Evolutionary conservation across 495 filamentous ascomycete genomes (phyloP), one percentile per base, ranked within the genome.

Genomic region (Clohesyomyces aquaticus): DNA sequence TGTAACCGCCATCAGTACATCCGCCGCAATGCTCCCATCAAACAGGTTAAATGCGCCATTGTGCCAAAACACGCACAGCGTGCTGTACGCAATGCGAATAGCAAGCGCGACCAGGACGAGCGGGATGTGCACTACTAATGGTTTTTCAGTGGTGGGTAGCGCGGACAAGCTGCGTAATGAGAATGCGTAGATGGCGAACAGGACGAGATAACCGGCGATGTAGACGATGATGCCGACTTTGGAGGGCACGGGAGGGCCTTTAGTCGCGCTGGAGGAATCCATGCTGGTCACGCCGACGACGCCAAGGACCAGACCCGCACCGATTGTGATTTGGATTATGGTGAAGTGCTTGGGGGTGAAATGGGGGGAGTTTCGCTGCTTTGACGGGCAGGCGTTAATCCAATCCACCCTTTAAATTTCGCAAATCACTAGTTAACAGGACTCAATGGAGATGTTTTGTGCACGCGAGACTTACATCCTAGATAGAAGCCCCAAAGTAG

Each of bases 221-320:
- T 49, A 49, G 46, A 49, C 21, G 21, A 49, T 25, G 3, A 49
- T 25, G 3, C 46, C 46, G 16, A 22, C 46, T 22, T 49, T 49
- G 46, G 46, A 49, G 4, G 46, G 23, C 11, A 4, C n/a, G 10
- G 23, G 46, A 21, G 46, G 46, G 9, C 27, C 6, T 19, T 49
- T 23, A 9, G 46, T 49, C 27, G 21, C 46, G 23, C 27, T 3
- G 2, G 46, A 25, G 23, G 46, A 23, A 8, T 23, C 27, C 9
- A 19, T 49, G 4, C 8, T 21, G 23, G 46, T 49, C 21, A 19
- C 46, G 16, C 46, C 46, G 2, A 22, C 46, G 16, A 49, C 27
- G 46, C 46, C 16, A 9, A 49, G 4, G 23, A 49, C 27, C 21
- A 49, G 16, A 25, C 10, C 46, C 4, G 27, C 16, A 25, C 21